Percentiles rank a stretch among this genome's conserved stretches.
These are phyloP conservation scores for Capsella rubella DNA, from an alignment of 441 rosid genomes.

Conservation along the genomic window DNA sequence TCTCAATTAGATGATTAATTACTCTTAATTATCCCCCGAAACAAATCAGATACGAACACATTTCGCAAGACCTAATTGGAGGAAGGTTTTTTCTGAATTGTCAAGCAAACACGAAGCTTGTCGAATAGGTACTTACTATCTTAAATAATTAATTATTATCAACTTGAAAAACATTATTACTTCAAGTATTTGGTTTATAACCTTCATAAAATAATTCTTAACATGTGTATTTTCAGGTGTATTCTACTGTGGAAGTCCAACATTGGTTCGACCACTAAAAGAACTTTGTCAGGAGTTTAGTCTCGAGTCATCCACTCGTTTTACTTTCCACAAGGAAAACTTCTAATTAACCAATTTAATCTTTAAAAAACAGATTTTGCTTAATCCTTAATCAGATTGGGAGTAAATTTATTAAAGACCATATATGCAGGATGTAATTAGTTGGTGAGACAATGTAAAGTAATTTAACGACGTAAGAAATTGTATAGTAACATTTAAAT, in stretches of 20 bases:
- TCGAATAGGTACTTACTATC: constrained; percentile 59
- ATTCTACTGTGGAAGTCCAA: constrained; percentile 91
- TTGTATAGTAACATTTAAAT: constrained; percentile 35
- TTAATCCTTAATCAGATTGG: constrained; percentile 18
- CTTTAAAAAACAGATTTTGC: constrained; percentile 33
- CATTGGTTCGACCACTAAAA: constrained; percentile 67
- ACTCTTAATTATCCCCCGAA: neutral
- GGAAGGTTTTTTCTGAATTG: constrained; percentile 73
- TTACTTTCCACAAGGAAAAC: constrained; percentile 93
- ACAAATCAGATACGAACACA: constrained; percentile 82
- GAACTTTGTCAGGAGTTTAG: constrained; percentile 83
- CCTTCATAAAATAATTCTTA: neutral
- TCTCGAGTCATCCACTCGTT: constrained; percentile 78
- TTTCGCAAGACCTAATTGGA: constrained; percentile 96
- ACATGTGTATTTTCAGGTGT: constrained; percentile 66
- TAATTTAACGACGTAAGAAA: constrained; percentile 18
- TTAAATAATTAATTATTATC: neutral
- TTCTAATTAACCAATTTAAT: constrained; percentile 51
- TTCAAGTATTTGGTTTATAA: neutral
- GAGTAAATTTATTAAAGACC: neutral
- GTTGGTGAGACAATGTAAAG: constrained; percentile 32
- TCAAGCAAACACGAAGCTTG: constrained; percentile 60
- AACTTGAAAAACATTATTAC: neutral
- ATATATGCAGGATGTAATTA: constrained; percentile 34
- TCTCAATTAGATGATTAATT: neutral